These are phyloP conservation scores for Phialophora verrucosa DNA, from an alignment of 2,329 filamentous ascomycete species.

Conservation along the genomic window DNA sequence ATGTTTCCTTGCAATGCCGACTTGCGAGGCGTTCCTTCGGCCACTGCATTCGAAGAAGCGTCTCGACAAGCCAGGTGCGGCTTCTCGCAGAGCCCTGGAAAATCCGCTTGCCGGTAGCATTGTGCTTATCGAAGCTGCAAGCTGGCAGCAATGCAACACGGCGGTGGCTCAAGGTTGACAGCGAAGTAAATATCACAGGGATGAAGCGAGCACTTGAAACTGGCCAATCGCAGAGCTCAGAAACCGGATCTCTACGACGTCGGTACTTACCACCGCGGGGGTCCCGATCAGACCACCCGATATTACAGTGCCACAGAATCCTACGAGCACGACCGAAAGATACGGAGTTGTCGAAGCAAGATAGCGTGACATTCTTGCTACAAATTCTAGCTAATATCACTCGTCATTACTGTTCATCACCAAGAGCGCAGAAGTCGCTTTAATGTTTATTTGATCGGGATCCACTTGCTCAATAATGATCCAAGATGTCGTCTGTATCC, in stretches of 20 bases:
- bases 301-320: not conserved
- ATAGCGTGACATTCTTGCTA: slow-evolving; percentile 29
- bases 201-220: not conserved
- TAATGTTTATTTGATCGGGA: not conserved
- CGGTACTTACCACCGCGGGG: not conserved
- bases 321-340: not conserved
- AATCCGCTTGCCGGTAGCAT: slow-evolving; percentile 34
- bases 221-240: slow-evolving; percentile 12
- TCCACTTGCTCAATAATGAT: slow-evolving; percentile 35
- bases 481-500: slow-evolving; percentile 37
- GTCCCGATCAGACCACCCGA: slow-evolving; percentile 10
- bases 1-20: not conserved
- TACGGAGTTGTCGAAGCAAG: slow-evolving; percentile 1
- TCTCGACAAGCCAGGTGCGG: slow-evolving; percentile 35
- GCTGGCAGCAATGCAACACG: not conserved
- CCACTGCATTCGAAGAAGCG: slow-evolving; percentile 37
- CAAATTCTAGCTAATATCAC: slow-evolving; percentile 29
- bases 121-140: not conserved
- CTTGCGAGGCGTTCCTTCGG: slow-evolving; percentile 17
- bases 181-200: not conserved
- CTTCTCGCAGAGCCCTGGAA: slow-evolving; percentile 34
- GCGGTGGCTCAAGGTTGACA: not conserved
- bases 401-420: slow-evolving; percentile 33
- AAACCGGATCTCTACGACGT: not conserved
- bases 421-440: slow-evolving; percentile 14